Conservation (phyloP, 2,329 filamentous ascomycete genomes). For the Penicillium glabrum region DNA sequence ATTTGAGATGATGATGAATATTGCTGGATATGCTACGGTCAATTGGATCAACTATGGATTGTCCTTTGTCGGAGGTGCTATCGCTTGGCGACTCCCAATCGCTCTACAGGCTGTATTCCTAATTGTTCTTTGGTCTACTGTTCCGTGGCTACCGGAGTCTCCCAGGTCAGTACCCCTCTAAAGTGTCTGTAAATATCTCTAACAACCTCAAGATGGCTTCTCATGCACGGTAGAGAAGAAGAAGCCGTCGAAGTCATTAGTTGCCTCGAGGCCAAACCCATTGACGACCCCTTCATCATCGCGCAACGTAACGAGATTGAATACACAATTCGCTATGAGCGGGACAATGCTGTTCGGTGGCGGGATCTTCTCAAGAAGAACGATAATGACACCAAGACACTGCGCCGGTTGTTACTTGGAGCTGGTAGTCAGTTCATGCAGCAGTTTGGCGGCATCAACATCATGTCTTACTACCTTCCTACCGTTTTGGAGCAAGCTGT, state of each 20-base stretch:
- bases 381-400: constrained; percentile 17
- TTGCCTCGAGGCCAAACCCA: constrained; percentile 47
- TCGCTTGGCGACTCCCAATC: constrained; percentile 49
- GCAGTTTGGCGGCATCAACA: constrained; percentile 20
- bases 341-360: constrained; percentile 52
- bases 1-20: constrained; percentile 52
- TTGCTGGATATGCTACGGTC: constrained; percentile 50
- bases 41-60: constrained; percentile 57
- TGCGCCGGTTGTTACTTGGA: constrained; percentile 14
- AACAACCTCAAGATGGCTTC: constrained; percentile 41
- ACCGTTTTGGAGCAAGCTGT: constrained; percentile 47
- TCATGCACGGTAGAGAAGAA: constrained; percentile 40
- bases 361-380: constrained; percentile 44
- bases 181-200: not conserved
- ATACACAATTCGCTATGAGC: constrained; percentile 51
- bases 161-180: constrained; percentile 13
- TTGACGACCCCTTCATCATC: constrained; percentile 48
- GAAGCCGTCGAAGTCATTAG: constrained; percentile 52
- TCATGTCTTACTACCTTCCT: constrained; percentile 20
- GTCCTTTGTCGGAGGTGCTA: constrained; percentile 43
- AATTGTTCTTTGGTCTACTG: constrained; percentile 45
- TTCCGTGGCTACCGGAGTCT: constrained; percentile 35
- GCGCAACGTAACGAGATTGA: constrained; percentile 49
- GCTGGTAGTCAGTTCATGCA: constrained; percentile 19
- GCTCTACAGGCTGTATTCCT: constrained; percentile 54